phyloP scores from a whole-genome alignment of 202 grass and related monocot species.

The Panicum hallii region DNA sequence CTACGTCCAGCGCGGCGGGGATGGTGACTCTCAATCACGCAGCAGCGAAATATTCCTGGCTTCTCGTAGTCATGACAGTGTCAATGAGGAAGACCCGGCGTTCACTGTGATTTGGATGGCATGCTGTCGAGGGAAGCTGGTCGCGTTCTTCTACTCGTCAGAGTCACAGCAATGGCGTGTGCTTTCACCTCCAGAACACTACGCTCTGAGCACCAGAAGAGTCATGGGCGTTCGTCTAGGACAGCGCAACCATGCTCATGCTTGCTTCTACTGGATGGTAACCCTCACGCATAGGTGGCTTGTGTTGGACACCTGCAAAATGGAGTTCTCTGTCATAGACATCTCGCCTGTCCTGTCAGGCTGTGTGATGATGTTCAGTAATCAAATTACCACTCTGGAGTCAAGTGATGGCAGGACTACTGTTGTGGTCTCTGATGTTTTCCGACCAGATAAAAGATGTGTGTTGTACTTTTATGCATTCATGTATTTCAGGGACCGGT shows the following conservation, averaged over 20 bases:
- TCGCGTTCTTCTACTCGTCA: constrained; percentile 41
- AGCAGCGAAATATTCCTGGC: constrained; percentile 52
- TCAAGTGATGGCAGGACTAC: constrained; percentile 36
- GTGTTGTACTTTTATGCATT: constrained; percentile 48
- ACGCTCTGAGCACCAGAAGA: constrained; percentile 48
- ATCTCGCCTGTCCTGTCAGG: constrained; percentile 45
- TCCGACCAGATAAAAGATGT: constrained; percentile 37
- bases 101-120: constrained; percentile 55
- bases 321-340: constrained; percentile 51
- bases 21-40: constrained; percentile 33
- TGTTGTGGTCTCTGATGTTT: constrained; percentile 42
- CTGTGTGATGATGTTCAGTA: constrained; percentile 51
- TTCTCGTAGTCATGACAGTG: neutral
- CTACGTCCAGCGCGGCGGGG: constrained; percentile 49
- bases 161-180: constrained; percentile 27
- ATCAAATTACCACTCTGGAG: constrained; percentile 56
- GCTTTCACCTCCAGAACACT: constrained; percentile 43
- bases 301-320: constrained; percentile 42
- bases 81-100: neutral
- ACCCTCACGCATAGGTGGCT: constrained; percentile 52
- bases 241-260: constrained; percentile 46
- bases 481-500: constrained; percentile 37
- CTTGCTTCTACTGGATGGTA: constrained; percentile 59
- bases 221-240: constrained; percentile 52
- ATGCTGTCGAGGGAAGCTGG: constrained; percentile 50